Evolutionary conservation across 331 rosid species (phyloP).

Genomic region (Acacia concinna): DNA sequence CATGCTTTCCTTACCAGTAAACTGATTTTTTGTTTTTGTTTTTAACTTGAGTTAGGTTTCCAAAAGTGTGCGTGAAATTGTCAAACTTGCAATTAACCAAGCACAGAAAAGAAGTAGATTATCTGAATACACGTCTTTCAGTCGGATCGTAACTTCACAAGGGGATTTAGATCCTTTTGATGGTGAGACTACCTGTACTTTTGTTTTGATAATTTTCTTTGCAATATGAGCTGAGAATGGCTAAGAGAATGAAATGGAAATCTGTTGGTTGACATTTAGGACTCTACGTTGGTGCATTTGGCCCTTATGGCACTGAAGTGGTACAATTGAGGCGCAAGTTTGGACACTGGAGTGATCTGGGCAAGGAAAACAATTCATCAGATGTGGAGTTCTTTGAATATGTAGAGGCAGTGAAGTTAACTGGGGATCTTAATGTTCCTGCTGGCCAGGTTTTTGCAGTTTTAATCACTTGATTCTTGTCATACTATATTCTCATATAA

Average conservation of each 20-base stretch:
- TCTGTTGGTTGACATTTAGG: slow-evolving; percentile 56
- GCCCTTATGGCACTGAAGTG: slow-evolving; percentile 91
- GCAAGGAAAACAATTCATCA: slow-evolving; percentile 55
- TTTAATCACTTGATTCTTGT: slow-evolving; percentile 20
- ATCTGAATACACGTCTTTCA: slow-evolving; percentile 72
- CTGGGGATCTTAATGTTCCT: slow-evolving; percentile 97
- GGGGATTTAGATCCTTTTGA: slow-evolving; percentile 90
- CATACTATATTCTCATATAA: background rate
- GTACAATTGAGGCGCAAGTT: slow-evolving; percentile 85
- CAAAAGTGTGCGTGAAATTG: slow-evolving; percentile 77
- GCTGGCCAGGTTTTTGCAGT: slow-evolving; percentile 81
- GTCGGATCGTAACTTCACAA: slow-evolving; percentile 58
- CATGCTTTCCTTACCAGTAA: slow-evolving; percentile 21
- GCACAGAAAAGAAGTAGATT: slow-evolving; percentile 77
- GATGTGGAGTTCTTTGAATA: slow-evolving; percentile 90
- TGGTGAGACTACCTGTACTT: slow-evolving; percentile 50
- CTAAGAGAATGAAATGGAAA: background rate
- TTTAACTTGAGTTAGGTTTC: slow-evolving; percentile 62
- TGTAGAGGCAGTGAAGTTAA: slow-evolving; percentile 96
- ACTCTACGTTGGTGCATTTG: slow-evolving; percentile 94
- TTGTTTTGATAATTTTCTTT: slow-evolving; percentile 7
- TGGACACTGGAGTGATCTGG: slow-evolving; percentile 83
- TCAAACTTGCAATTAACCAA: slow-evolving; percentile 85
- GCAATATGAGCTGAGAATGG: slow-evolving; percentile 11
- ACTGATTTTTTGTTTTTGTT: too few species aligned